Conservation (phyloP, 306 rosid genomes). For the Begonia peltatifolia region DNA sequence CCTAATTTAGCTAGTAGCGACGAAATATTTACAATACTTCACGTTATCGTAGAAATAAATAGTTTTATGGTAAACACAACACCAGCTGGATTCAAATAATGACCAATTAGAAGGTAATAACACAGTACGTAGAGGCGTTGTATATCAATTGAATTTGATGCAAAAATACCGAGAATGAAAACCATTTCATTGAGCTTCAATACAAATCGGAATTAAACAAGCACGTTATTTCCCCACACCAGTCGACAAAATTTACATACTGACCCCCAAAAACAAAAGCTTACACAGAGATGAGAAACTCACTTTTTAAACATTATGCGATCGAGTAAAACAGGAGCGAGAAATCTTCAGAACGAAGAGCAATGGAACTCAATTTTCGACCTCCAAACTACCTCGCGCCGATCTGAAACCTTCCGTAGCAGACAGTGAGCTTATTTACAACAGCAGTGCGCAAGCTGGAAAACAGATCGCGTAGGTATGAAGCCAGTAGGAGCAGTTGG, state of each 20-base stretch:
- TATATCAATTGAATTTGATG: too few species aligned
- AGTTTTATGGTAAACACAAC: too few species aligned
- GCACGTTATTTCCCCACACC: too few species aligned
- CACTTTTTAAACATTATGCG: slow-evolving; percentile 16
- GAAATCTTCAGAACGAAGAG: not conserved
- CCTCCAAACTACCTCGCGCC: not conserved
- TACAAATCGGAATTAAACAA: not conserved
- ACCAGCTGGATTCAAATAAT: too few species aligned
- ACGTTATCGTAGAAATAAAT: too few species aligned
- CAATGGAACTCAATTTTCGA: not conserved
- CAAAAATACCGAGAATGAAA: too few species aligned
- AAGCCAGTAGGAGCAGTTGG: not conserved
- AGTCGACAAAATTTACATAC: not conserved
- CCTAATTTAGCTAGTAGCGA: too few species aligned
- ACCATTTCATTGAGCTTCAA: not conserved
- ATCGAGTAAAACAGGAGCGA: not conserved
- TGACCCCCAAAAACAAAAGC: not conserved
- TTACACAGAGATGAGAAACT: slow-evolving; percentile 2
- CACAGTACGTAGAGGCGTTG: too few species aligned
- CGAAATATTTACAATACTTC: too few species aligned
- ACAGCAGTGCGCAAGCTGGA: not conserved
- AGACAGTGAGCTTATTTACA: not conserved
- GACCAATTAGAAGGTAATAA: too few species aligned
- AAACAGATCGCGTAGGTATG: not conserved
- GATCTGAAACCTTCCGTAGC: not conserved